Evolutionary conservation across 1,284 basidiomycete species (phyloP).

Genomic region (Ustilago hordei): DNA sequence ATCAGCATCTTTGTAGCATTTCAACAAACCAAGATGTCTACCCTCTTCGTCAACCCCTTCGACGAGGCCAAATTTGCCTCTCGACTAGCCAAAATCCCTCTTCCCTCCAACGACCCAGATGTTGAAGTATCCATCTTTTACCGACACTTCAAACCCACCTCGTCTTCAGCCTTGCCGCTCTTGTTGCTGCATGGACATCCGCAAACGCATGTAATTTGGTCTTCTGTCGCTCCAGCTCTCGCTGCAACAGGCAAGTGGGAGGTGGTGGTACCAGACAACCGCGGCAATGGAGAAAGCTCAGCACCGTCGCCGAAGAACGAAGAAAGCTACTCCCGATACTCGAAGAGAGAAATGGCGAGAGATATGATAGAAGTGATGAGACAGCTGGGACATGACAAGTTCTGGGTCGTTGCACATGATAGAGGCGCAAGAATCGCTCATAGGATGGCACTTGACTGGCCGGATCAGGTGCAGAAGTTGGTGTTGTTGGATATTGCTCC

Average conservation of each 20-base stretch:
- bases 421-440: conserved; percentile 71
- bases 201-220: conserved; percentile 70
- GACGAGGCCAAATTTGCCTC: conserved; percentile 17
- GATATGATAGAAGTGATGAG: conserved; percentile 70
- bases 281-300: conserved; percentile 62
- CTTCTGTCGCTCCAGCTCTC: conserved; percentile 64
- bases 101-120: conserved; percentile 22
- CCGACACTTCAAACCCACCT: conserved; percentile 24
- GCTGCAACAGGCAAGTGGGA: conserved; percentile 62
- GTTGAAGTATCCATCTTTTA: conserved; percentile 35
- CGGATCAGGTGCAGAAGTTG: conserved; percentile 63
- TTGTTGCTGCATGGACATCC: conserved; percentile 70
- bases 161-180: conserved; percentile 28
- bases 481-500: conserved; percentile 68
- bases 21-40: conserved; percentile 1
- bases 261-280: conserved; percentile 68
- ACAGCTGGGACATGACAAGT: conserved; percentile 60
- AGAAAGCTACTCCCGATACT: conserved; percentile 54
- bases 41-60: conserved; percentile 20
- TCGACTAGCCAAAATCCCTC: neutral
- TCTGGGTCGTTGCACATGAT: conserved; percentile 70
- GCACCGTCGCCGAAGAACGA: conserved; percentile 50
- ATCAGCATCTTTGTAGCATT: neutral
- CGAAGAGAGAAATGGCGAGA: conserved; percentile 70
- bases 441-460: conserved; percentile 69